Evolutionary conservation across 768 basidiomycete species (phyloP).

Genomic region (Amanita exitialis): DNA sequence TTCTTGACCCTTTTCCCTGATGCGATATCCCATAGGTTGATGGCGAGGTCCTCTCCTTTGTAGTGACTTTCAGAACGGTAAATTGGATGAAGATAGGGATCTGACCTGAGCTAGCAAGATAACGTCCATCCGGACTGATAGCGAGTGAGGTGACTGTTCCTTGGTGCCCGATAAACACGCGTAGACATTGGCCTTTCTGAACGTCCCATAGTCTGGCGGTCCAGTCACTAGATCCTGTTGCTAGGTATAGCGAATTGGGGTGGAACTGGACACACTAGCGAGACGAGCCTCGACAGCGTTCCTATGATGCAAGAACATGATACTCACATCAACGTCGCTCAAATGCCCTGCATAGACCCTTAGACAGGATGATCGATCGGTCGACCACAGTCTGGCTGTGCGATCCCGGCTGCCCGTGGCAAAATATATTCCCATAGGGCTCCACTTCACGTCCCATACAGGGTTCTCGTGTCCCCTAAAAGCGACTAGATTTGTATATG

Average conservation of each 20-base stretch:
- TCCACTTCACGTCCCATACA: slow-evolving; percentile 99
- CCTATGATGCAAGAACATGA: slow-evolving; percentile 2
- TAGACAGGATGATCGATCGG: slow-evolving; percentile 78
- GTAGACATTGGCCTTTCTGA: slow-evolving; percentile 87
- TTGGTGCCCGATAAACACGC: slow-evolving; percentile 94
- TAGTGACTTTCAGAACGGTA: slow-evolving; percentile 1
- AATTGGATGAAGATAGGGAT: background rate
- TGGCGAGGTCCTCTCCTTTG: slow-evolving; percentile 80
- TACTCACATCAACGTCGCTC: slow-evolving; percentile 91
- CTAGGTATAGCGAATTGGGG: slow-evolving; percentile 94
- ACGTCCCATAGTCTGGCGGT: slow-evolving; percentile 97
- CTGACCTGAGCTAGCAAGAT: slow-evolving; percentile 82
- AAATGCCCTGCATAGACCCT: slow-evolving; percentile 93
- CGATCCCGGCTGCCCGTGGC: slow-evolving; percentile 91
- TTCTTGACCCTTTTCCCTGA: slow-evolving; percentile 94
- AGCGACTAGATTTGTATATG: slow-evolving; percentile 85
- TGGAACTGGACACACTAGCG: slow-evolving; percentile 88
- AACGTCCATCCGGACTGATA: slow-evolving; percentile 88
- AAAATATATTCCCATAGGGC: slow-evolving; percentile 97
- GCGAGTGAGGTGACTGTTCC: slow-evolving; percentile 80
- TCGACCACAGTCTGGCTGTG: slow-evolving; percentile 94
- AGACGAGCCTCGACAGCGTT: background rate
- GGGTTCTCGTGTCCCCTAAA: slow-evolving; percentile 96
- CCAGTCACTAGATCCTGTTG: slow-evolving; percentile 94
- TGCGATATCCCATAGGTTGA: slow-evolving; percentile 94